phyloP scores from a whole-genome alignment of 2,329 filamentous ascomycete genomes.

The Phaeomoniella chlamydospora region DNA sequence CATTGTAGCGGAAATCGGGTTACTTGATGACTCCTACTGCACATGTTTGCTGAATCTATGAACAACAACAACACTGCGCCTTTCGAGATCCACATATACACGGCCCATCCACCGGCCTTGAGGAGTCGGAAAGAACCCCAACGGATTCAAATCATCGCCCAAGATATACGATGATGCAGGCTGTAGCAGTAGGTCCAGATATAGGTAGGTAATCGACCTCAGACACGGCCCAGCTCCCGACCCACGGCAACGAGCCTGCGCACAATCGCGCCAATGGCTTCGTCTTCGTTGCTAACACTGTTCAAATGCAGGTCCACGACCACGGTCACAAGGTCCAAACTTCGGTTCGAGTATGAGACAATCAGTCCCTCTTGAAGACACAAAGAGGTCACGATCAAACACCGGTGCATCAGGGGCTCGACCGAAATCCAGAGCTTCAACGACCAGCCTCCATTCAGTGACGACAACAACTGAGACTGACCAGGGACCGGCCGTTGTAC shows the following conservation, averaged over 20 bases:
- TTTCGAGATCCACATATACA: no score
- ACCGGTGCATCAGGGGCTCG: slow-evolving; percentile 24
- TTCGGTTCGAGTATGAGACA: background rate
- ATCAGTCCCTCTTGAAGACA: background rate
- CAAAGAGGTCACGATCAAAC: slow-evolving; percentile 22
- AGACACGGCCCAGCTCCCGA: no score
- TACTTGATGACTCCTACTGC: no score
- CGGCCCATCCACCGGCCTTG: no score
- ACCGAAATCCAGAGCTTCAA: slow-evolving; percentile 30
- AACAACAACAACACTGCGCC: no score
- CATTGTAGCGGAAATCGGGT: no score
- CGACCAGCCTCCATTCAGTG: slow-evolving; percentile 31
- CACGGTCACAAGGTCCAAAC: background rate
- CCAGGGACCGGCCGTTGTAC: slow-evolving; percentile 19
- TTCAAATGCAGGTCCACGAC: background rate
- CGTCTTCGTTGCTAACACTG: no score
- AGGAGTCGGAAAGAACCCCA: no score
- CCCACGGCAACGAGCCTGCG: no score
- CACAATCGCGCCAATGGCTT: no score
- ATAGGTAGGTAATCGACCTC: background rate
- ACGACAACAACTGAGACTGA: slow-evolving; percentile 28
- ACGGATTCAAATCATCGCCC: no score
- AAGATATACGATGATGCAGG: background rate
- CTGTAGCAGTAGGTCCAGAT: background rate
- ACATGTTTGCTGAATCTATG: no score